These are phyloP conservation scores for Suhomyces kunorum DNA, from an alignment of 1,139 yeast species.

Conservation along the genomic window DNA sequence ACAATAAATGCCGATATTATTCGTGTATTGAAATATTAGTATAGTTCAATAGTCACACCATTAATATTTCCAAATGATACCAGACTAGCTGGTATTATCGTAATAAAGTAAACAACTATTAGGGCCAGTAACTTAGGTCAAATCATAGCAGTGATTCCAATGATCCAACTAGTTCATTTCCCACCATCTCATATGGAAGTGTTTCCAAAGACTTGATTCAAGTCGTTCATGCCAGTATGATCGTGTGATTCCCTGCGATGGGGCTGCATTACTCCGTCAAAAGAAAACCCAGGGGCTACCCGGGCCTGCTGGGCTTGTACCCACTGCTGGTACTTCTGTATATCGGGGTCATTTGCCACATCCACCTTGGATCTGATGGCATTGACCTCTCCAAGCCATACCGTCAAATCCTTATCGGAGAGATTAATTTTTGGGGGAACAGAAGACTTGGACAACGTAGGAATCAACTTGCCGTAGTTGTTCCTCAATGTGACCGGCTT, in stretches of 20 bases:
- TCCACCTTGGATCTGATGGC: slow-evolving; percentile 15
- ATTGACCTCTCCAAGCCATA: slow-evolving; percentile 34
- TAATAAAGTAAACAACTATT: no score
- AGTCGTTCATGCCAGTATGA: slow-evolving; percentile 22
- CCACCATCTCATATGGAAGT: slow-evolving; percentile 15
- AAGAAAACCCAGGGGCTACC: slow-evolving; percentile 46
- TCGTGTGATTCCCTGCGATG: slow-evolving; percentile 10
- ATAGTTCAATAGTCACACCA: no score
- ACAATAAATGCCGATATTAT: no score
- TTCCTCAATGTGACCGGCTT: slow-evolving; percentile 56
- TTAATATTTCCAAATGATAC: no score
- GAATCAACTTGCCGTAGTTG: slow-evolving; percentile 47
- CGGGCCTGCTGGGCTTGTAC: slow-evolving; percentile 32
- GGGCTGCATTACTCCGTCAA: slow-evolving; percentile 39
- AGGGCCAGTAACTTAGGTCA: no score
- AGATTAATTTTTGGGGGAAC: slow-evolving; percentile 44
- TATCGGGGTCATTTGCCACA: slow-evolving; percentile 17
- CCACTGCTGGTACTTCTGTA: slow-evolving; percentile 34
- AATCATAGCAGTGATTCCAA: no score
- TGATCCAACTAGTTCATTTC: no score
- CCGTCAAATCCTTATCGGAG: slow-evolving; percentile 27
- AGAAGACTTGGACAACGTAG: slow-evolving; percentile 35
- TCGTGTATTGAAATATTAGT: no score
- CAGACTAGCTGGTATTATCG: no score
- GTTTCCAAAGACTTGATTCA: slow-evolving; percentile 34